A percentile compares a stretch with the other conserved stretches of the same genome.
Conservation (phyloP, 306 rosid genomes). For the Hippophae tibetana region DNA sequence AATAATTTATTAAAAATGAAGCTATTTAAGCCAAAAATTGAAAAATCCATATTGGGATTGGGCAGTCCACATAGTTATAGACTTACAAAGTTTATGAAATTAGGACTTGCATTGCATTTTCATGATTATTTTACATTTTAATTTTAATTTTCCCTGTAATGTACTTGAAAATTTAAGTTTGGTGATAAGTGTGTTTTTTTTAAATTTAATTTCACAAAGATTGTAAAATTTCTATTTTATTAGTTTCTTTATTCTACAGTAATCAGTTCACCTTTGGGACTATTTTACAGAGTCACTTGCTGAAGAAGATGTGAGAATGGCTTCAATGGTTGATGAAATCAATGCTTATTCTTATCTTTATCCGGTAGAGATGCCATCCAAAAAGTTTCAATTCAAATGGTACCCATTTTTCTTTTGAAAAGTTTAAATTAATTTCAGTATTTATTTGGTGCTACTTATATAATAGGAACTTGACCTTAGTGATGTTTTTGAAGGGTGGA, state of each 20-base stretch:
- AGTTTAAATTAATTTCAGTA: not conserved
- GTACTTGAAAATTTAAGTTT: no score
- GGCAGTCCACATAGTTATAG: no score
- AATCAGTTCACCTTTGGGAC: not conserved
- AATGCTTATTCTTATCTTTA: slow-evolving; percentile 77
- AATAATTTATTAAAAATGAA: no score
- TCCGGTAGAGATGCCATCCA: slow-evolving; percentile 67
- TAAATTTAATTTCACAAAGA: not conserved
- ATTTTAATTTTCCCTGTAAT: no score
- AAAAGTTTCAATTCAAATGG: slow-evolving; percentile 71
- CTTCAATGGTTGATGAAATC: slow-evolving; percentile 49
- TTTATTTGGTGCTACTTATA: slow-evolving; percentile 1
- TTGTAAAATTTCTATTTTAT: not conserved
- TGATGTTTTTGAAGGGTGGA: slow-evolving; percentile 70
- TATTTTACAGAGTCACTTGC: slow-evolving; percentile 55
- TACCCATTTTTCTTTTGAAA: slow-evolving; percentile 15
- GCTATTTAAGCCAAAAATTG: no score
- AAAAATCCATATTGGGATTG: no score
- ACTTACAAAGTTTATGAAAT: no score
- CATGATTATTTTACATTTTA: no score
- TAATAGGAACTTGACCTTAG: slow-evolving; percentile 34
- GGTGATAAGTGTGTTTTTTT: no score
- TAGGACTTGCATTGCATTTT: no score
- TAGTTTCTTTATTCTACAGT: no score
- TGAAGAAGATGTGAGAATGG: slow-evolving; percentile 57